These are phyloP conservation scores for Thinopyrum elongatum DNA, from an alignment of 176 grass and related monocot species.

Conservation along the genomic window DNA sequence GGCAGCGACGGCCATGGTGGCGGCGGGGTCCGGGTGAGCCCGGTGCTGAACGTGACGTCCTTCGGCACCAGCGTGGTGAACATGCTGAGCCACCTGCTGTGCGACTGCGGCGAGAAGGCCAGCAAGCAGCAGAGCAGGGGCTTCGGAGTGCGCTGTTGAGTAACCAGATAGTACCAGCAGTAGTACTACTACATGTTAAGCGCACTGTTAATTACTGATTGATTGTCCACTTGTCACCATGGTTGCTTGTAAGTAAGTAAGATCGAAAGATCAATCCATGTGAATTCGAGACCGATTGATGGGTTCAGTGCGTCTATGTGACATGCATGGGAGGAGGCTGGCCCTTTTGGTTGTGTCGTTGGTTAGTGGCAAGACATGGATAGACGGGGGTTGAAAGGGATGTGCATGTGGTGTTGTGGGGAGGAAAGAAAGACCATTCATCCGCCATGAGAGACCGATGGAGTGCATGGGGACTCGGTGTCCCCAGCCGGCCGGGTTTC, in stretches of 20 bases:
- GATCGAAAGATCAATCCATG: neutral
- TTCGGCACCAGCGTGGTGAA: slow-evolving; percentile 32
- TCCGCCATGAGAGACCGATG: neutral
- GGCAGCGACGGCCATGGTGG: neutral
- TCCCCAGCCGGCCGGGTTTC: slow-evolving; percentile 7
- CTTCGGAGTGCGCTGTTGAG: neutral
- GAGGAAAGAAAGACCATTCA: neutral
- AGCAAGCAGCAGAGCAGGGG: slow-evolving; percentile 15
- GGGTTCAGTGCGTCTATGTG: neutral
- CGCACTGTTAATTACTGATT: neutral
- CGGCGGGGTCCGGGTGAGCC: slow-evolving; percentile 45
- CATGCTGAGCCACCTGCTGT: slow-evolving; percentile 46
- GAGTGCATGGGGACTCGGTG: slow-evolving; percentile 10
- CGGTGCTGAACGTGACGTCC: slow-evolving; percentile 52
- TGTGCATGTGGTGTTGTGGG: slow-evolving; percentile 15
- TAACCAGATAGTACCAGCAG: neutral
- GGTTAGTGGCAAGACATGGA: no score
- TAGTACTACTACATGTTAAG: neutral
- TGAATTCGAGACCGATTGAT: neutral
- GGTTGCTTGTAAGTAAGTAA: neutral
- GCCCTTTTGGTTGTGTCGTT: neutral
- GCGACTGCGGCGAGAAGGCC: slow-evolving; percentile 41
- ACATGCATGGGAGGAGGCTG: neutral
- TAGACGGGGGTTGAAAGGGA: no score
- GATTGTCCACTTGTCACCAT: neutral